Evolutionary conservation across 495 filamentous ascomycete species (phyloP).

Genomic region (Talaromyces stipitatus): DNA sequence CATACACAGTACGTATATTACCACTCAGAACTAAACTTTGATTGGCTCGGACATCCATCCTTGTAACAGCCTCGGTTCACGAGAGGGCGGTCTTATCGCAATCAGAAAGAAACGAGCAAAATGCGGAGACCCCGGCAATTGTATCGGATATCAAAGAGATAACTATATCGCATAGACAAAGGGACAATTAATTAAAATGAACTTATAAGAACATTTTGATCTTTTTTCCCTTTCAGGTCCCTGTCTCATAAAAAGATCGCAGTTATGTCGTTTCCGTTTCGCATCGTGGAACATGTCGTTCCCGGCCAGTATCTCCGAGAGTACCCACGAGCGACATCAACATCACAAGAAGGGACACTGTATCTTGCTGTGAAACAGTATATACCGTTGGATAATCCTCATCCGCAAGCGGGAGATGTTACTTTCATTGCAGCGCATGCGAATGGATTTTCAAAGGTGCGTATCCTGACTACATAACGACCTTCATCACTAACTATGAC

Average conservation of each 20-base stretch:
- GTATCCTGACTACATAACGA: neutral
- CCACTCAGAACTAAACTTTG: neutral
- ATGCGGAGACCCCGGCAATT: constrained; percentile 1
- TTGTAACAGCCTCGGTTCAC: neutral
- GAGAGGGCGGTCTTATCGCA: neutral
- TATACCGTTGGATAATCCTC: constrained; percentile 57
- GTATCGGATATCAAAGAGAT: neutral
- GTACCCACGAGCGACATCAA: constrained; percentile 55
- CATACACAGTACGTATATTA: too few species aligned
- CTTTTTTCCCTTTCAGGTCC: neutral
- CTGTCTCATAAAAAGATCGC: neutral
- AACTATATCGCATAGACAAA: too few species aligned
- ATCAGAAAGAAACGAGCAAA: neutral
- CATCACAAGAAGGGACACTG: constrained; percentile 54
- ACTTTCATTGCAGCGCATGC: constrained; percentile 81
- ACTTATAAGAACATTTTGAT: too few species aligned
- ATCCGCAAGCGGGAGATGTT: constrained; percentile 61
- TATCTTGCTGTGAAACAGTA: constrained; percentile 78
- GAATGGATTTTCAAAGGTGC: constrained; percentile 83
- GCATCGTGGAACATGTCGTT: constrained; percentile 54
- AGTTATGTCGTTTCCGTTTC: constrained; percentile 32
- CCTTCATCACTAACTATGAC: neutral
- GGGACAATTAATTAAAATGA: too few species aligned
- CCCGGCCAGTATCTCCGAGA: constrained; percentile 66
- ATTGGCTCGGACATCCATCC: neutral